A percentile compares a stretch with the other conserved stretches of the same genome.
Conservation (phyloP, 202 grass and related monocot genomes). For the Digitaria exilis region DNA sequence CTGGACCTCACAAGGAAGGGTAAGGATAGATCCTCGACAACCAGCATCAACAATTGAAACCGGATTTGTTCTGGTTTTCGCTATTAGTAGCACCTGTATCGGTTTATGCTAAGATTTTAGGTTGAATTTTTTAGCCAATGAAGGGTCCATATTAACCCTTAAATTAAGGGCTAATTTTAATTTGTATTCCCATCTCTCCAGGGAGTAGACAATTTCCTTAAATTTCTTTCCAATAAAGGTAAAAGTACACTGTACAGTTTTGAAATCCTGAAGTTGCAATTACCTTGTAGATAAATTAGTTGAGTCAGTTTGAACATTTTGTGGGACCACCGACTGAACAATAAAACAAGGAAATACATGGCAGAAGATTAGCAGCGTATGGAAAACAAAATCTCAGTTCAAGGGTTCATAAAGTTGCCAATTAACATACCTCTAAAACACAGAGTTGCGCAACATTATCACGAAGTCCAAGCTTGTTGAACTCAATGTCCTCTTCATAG, state of each 20-base stretch:
- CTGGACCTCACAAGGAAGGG: neutral
- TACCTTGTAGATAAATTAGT: constrained; percentile 63
- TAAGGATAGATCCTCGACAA: neutral
- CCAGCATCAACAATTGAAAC: neutral
- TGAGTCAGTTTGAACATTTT: constrained; percentile 50
- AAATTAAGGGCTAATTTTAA: neutral
- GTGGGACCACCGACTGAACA: constrained; percentile 54
- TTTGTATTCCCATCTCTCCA: neutral
- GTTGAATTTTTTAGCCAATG: neutral
- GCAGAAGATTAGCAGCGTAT: constrained; percentile 33
- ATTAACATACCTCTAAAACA: constrained; percentile 80
- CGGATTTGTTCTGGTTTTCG: neutral
- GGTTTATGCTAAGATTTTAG: neutral
- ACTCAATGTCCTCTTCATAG: constrained; percentile 81
- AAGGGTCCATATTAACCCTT: neutral
- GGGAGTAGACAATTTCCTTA: neutral
- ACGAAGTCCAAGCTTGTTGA: constrained; percentile 80
- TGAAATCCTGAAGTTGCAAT: constrained; percentile 21
- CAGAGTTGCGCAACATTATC: constrained; percentile 97
- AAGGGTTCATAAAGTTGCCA: constrained; percentile 35
- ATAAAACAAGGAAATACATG: constrained; percentile 40
- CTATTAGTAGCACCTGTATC: neutral
- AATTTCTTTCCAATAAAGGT: constrained; percentile 1
- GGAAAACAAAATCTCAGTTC: constrained; percentile 13
- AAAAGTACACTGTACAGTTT: neutral